A percentile compares a stretch with the other conserved stretches of the same genome.
These are phyloP conservation scores for Penicillium verhagenii DNA, from an alignment of 495 filamentous ascomycete species.

Conservation along the genomic window DNA sequence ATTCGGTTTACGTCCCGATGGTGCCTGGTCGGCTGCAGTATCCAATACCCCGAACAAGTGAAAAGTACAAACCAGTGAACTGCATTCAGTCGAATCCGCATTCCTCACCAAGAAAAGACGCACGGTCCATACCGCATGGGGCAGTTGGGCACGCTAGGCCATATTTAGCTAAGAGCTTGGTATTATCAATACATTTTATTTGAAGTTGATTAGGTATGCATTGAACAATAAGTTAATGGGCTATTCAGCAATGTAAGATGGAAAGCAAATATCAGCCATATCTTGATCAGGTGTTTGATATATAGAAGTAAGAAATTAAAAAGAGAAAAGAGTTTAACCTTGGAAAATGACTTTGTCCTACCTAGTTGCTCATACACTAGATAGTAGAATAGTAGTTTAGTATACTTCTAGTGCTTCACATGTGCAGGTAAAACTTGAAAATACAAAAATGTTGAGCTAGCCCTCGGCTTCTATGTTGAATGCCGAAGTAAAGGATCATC, in stretches of 20 bases:
- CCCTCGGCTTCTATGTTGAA: not conserved
- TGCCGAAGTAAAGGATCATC: not conserved
- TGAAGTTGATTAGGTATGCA: too few species aligned
- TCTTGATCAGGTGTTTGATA: too few species aligned
- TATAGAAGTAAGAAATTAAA: not conserved
- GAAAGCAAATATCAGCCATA: too few species aligned
- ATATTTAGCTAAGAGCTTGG: not conserved
- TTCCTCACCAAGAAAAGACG: not conserved
- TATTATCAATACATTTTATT: not conserved
- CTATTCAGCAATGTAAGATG: too few species aligned
- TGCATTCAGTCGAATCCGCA: not conserved
- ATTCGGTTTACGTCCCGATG: not conserved
- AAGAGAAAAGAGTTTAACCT: too few species aligned
- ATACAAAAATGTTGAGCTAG: too few species aligned
- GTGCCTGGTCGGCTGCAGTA: not conserved
- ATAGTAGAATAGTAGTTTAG: too few species aligned
- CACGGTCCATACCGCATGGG: constrained; percentile 4
- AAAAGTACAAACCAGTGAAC: not conserved
- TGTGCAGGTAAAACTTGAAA: too few species aligned
- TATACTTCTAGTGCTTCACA: too few species aligned
- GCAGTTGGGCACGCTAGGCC: constrained; percentile 1
- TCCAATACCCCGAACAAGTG: not conserved
- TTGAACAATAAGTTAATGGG: not conserved
- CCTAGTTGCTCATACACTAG: too few species aligned
- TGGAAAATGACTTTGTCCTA: too few species aligned